Conservation (phyloP, 129 eudicot species). For the Chrysanthemum lavandulifolium region DNA sequence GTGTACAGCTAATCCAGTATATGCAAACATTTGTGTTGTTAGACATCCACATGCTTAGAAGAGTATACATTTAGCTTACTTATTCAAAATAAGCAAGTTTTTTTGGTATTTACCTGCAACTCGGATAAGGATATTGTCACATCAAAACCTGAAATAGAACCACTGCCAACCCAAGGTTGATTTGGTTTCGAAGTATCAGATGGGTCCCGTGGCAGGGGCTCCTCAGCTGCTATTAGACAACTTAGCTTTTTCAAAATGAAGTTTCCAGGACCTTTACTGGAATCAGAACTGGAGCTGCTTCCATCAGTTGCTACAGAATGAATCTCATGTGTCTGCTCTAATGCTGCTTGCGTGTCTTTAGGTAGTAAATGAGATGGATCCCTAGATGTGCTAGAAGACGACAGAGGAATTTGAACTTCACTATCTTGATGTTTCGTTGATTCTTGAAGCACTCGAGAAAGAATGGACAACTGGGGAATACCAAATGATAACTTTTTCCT, state of each 20-base stretch:
- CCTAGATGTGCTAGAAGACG: conserved; percentile 35
- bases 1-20: not conserved
- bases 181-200: conserved; percentile 18
- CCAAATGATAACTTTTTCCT: conserved; percentile 45
- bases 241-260: conserved; percentile 58
- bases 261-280: conserved; percentile 40
- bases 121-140: conserved; percentile 68
- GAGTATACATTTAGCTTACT: not conserved
- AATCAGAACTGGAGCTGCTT: conserved; percentile 43
- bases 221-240: conserved; percentile 60
- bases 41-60: conserved; percentile 7
- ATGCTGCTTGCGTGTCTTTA: conserved; percentile 25
- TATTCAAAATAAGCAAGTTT: conserved; percentile 6
- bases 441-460: conserved; percentile 51
- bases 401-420: conserved; percentile 46
- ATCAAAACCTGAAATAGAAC: conserved; percentile 77
- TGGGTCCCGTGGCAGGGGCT: conserved; percentile 30
- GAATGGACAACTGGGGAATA: conserved; percentile 58
- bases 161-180: conserved; percentile 76
- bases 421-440: conserved; percentile 36
- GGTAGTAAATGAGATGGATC: conserved; percentile 25
- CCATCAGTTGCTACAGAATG: conserved; percentile 35
- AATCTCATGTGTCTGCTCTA: conserved; percentile 30
- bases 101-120: conserved; percentile 54
- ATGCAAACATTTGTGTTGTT: not conserved